Conservation (phyloP, 2,329 filamentous ascomycete species). For the Amauroascus verrucosus region DNA sequence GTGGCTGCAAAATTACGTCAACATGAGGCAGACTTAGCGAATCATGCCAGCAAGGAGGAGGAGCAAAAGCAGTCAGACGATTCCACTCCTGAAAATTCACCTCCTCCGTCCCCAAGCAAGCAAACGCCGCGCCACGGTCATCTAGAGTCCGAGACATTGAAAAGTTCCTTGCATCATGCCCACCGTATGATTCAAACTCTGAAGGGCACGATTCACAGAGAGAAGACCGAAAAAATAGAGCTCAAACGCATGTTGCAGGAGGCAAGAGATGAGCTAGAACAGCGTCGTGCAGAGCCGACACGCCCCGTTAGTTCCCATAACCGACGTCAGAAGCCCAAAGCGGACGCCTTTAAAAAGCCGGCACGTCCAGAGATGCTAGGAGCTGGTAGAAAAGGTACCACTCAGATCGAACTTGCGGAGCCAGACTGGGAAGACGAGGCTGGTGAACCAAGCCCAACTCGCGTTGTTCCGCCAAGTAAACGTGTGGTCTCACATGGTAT, state of each 20-base stretch:
- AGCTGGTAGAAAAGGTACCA: slow-evolving; percentile 59
- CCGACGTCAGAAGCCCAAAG: slow-evolving; percentile 53
- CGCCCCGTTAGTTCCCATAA: slow-evolving; percentile 27
- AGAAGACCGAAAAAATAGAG: slow-evolving; percentile 98
- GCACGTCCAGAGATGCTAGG: slow-evolving; percentile 64
- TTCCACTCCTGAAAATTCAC: slow-evolving; percentile 76
- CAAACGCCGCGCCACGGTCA: slow-evolving; percentile 80
- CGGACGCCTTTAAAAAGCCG: slow-evolving; percentile 67
- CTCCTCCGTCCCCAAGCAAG: slow-evolving; percentile 82
- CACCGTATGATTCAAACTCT: slow-evolving; percentile 95
- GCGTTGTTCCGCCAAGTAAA: slow-evolving; percentile 14
- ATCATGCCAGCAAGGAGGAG: slow-evolving; percentile 51
- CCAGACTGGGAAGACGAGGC: slow-evolving; percentile 83
- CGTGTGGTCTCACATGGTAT: slow-evolving; percentile 1
- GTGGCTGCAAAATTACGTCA: slow-evolving; percentile 63
- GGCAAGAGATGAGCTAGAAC: slow-evolving; percentile 78
- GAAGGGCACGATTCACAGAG: slow-evolving; percentile 86
- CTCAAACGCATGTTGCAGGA: slow-evolving; percentile 92
- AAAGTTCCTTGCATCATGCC: slow-evolving; percentile 85
- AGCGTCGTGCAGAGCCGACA: slow-evolving; percentile 44
- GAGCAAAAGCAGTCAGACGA: slow-evolving; percentile 57
- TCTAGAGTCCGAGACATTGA: slow-evolving; percentile 90
- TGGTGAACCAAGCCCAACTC: slow-evolving; percentile 48
- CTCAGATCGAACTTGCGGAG: slow-evolving; percentile 71
- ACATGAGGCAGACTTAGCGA: slow-evolving; percentile 53